These are phyloP conservation scores for Mycotypha africana DNA, from an alignment of 371 early-diverging fungal genomes.

Conservation along the genomic window DNA sequence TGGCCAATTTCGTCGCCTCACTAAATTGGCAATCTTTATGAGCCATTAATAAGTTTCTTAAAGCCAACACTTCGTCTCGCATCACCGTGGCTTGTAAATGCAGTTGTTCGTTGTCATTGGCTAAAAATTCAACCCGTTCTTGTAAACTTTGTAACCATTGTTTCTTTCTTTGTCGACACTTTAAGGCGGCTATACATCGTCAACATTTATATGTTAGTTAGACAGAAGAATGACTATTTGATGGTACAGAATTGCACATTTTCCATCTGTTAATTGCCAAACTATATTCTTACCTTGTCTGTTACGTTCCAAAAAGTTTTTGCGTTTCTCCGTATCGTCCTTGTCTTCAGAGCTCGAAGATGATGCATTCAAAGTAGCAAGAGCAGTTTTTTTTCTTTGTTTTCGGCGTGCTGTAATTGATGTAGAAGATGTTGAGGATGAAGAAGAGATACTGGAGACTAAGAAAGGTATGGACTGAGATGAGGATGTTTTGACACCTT, in stretches of 20 bases:
- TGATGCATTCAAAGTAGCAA: too few species aligned
- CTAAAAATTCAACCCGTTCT: conserved; percentile 63
- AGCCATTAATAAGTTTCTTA: conserved; percentile 26
- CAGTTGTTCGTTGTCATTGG: conserved; percentile 67
- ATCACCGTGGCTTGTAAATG: conserved; percentile 57
- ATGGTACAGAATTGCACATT: too few species aligned
- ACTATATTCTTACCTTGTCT: conserved; percentile 55
- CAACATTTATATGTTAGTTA: neutral
- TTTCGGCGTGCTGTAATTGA: neutral
- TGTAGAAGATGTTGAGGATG: too few species aligned
- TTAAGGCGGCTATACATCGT: conserved; percentile 69
- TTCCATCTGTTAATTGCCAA: neutral
- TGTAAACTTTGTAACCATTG: conserved; percentile 78
- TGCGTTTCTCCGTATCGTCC: conserved; percentile 69
- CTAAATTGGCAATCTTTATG: conserved; percentile 51
- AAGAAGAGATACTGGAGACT: too few species aligned
- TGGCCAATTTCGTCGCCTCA: too few species aligned
- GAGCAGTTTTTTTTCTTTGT: neutral
- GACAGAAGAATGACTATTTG: neutral
- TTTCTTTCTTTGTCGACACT: conserved; percentile 88
- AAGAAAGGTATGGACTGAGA: too few species aligned
- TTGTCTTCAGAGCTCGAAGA: too few species aligned
- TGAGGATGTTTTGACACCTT: too few species aligned
- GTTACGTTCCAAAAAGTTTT: conserved; percentile 81
- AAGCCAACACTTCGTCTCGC: conserved; percentile 66